These are phyloP conservation scores for Colletotrichum phormii DNA, from an alignment of 2,329 filamentous ascomycete genomes.

Conservation along the genomic window DNA sequence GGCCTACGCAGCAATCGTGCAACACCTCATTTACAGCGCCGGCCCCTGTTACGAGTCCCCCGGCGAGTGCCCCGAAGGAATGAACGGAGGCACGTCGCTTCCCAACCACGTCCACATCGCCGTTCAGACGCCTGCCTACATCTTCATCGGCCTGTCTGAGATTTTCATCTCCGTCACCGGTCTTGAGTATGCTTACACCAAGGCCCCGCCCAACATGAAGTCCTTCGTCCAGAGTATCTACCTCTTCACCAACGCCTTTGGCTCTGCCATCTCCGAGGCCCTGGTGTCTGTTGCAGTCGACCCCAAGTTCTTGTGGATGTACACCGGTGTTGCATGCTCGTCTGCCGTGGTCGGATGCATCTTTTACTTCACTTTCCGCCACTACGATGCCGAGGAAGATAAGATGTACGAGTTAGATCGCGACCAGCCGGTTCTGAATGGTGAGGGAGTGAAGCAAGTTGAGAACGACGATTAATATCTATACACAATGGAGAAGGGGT, in stretches of 20 bases:
- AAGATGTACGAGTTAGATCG: constrained; percentile 52
- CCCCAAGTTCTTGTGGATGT: constrained; percentile 76
- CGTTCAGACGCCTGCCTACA: constrained; percentile 64
- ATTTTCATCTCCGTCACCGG: constrained; percentile 76
- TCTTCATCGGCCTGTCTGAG: constrained; percentile 69
- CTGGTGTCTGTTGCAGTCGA: constrained; percentile 59
- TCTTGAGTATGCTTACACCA: constrained; percentile 80
- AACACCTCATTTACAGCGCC: constrained; percentile 68
- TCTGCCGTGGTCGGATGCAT: constrained; percentile 60
- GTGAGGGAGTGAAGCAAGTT: constrained; percentile 26
- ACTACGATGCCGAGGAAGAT: constrained; percentile 52
- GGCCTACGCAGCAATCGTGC: constrained; percentile 68
- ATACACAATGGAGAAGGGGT: neutral
- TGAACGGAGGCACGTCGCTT: constrained; percentile 45
- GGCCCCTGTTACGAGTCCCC: constrained; percentile 63
- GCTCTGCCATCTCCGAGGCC: constrained; percentile 70
- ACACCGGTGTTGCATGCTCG: constrained; percentile 64
- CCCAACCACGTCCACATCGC: constrained; percentile 64
- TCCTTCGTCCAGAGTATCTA: constrained; percentile 70
- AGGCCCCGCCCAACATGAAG: constrained; percentile 77
- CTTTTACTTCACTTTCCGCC: constrained; percentile 61
- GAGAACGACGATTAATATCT: neutral
- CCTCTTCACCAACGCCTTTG: constrained; percentile 69
- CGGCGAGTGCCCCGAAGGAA: constrained; percentile 47
- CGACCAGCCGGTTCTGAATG: constrained; percentile 44